phyloP scores from a whole-genome alignment of 106 monocot species.

The Dendrobium chrysotoxum region DNA sequence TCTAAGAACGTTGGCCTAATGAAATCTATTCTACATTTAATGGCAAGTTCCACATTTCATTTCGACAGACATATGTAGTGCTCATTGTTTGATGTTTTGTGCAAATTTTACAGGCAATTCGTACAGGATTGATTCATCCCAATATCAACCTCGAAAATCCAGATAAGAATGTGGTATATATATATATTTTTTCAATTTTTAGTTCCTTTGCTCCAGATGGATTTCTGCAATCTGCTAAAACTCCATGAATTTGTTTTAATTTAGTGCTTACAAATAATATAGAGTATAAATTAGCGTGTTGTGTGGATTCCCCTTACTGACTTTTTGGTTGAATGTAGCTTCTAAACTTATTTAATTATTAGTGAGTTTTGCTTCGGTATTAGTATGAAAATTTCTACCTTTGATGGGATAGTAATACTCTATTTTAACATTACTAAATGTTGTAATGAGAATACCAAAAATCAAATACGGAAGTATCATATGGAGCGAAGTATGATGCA shows the following conservation, averaged over 20 bases:
- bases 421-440: background rate
- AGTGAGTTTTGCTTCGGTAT: background rate
- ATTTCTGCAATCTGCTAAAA: background rate
- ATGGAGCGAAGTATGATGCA: background rate
- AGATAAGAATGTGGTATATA: conserved; percentile 69
- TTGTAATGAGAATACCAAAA: background rate
- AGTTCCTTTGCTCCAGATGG: background rate
- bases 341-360: background rate
- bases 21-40: background rate
- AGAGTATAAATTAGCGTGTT: background rate
- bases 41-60: background rate
- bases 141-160: conserved; percentile 96
- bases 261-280: background rate
- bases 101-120: conserved; percentile 63
- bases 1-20: background rate
- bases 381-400: background rate
- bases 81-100: conserved; percentile 1
- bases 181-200: background rate
- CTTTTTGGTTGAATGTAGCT: background rate
- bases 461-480: background rate
- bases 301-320: background rate
- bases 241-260: background rate
- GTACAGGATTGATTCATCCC: conserved; percentile 91
- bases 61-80: background rate
- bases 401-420: background rate